These are phyloP conservation scores for Aureobasidium mangrovei DNA, from an alignment of 2,329 filamentous ascomycete species.

Conservation along the genomic window DNA sequence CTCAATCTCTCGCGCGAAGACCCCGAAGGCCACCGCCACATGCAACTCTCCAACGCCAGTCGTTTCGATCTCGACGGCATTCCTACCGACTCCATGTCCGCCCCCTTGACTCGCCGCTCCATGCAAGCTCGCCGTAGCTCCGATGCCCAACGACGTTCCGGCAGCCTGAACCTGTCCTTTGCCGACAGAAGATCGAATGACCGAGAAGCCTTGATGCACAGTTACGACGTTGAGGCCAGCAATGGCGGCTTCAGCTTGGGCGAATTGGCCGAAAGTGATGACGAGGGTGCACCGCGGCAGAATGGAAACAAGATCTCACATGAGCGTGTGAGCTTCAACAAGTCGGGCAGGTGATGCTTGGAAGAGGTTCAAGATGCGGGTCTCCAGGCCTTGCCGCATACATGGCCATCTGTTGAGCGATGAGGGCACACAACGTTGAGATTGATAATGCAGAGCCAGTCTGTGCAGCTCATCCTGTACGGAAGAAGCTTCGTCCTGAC, in stretches of 20 bases:
- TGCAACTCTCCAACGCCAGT: slow-evolving; percentile 39
- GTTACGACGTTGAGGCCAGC: slow-evolving; percentile 76
- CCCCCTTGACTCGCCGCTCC: slow-evolving; percentile 79
- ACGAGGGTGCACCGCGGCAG: slow-evolving; percentile 5
- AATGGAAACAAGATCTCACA: slow-evolving; percentile 8
- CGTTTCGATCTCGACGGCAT: slow-evolving; percentile 58
- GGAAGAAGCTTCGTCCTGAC: too few relatives aligned
- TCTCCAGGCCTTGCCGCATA: too few relatives aligned
- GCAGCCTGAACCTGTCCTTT: slow-evolving; percentile 31
- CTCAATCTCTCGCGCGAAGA: slow-evolving; percentile 92
- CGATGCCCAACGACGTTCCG: slow-evolving; percentile 46
- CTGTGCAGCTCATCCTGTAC: too few relatives aligned
- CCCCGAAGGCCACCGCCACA: slow-evolving; percentile 62
- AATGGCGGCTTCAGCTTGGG: slow-evolving; percentile 55
- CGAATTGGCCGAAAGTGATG: slow-evolving; percentile 56
- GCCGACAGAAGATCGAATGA: slow-evolving; percentile 32
- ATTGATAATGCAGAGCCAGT: too few relatives aligned
- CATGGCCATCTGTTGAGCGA: too few relatives aligned
- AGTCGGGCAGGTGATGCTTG: not conserved
- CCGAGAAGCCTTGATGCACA: slow-evolving; percentile 74
- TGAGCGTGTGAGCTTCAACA: slow-evolving; percentile 7
- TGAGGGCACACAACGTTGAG: too few relatives aligned
- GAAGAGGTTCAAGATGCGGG: too few relatives aligned
- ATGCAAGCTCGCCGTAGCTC: slow-evolving; percentile 78
- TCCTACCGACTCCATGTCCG: slow-evolving; percentile 84